Base-by-base conservation (phyloP, 2,329 filamentous ascomycete species). In the Periglandula ipomoeae region DNA sequence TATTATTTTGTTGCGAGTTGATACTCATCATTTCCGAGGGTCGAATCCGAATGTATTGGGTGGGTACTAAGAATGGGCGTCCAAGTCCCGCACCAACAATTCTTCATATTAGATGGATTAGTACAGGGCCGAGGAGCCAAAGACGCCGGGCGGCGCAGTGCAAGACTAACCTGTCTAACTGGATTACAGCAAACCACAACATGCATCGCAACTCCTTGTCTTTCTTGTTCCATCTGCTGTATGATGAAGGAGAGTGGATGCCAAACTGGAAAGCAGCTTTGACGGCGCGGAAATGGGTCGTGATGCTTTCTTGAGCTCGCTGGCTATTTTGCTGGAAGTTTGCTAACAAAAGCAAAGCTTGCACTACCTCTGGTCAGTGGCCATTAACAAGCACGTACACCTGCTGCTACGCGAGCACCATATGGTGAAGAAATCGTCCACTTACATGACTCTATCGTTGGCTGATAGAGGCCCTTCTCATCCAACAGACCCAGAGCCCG, bases 261-360 rank as follows among this genome's bases (percentile, higher is more conserved):
- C 64, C 65, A 2, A 67, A 56, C 43, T 65, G 63, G 42, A 64
- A 65, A 1, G 61, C 53, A 0, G 60, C 54, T 26, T 63, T 62
- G 35, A 66, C 63, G 1, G 58, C 56, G 2, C 64, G 52, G 1
- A 59, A 58, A 42, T 65, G 62, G 1, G 58, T 58, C 3, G 61
- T 56, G 50, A 60, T 58, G 44, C 62, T 66, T 23, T 62, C 59
- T 47, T 62, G 61, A 7, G 63, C 60, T 3, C 62, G 55, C 41
- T 65, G 61, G n/a, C 54, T 65, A 32, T 65, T 65, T 42, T 67
- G 64, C 27, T 65, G 60, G 34, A 61, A 66, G 32, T 55, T 62
- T 2, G 58, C 54, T 2, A 65, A 51, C 1, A 67, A 56, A 5
- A 66, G 55, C 19, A 66, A 46, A 1, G 60, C 53, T 50, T 66